Evolutionary conservation across 805 yeast genomes (phyloP).

Genomic region (Ogataea sp.): DNA sequence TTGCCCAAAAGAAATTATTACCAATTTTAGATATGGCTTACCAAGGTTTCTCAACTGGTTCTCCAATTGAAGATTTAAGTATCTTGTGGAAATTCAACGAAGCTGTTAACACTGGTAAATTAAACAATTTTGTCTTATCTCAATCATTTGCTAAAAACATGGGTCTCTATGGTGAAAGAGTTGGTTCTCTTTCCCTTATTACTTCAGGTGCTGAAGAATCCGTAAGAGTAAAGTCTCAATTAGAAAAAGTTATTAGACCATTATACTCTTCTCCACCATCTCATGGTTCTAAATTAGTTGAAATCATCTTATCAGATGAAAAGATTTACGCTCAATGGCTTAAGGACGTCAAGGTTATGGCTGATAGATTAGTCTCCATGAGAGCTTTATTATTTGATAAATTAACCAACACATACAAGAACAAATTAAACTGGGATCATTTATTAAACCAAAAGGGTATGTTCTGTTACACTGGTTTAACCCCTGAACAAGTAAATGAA

Average conservation of each 20-base stretch:
- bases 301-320: conserved; percentile 57
- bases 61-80: conserved; percentile 59
- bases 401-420: conserved; percentile 40
- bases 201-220: conserved; percentile 48
- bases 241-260: conserved; percentile 78
- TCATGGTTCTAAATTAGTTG: conserved; percentile 87
- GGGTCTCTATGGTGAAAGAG: conserved; percentile 94
- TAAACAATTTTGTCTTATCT: conserved; percentile 53
- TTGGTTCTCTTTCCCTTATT: conserved; percentile 68
- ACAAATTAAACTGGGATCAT: conserved; percentile 75
- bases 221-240: conserved; percentile 48
- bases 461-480: conserved; percentile 89
- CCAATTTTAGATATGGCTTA: conserved; percentile 92
- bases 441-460: conserved; percentile 87
- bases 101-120: conserved; percentile 38
- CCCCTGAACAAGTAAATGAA: conserved; percentile 57
- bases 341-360: conserved; percentile 69
- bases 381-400: conserved; percentile 55
- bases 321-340: conserved; percentile 69
- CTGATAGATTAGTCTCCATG: conserved; percentile 68
- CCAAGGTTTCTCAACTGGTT: conserved; percentile 91
- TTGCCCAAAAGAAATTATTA: conserved; percentile 50
- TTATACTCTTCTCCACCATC: conserved; percentile 91
- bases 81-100: conserved; percentile 33
- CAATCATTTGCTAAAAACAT: conserved; percentile 94